Evolutionary conservation across 768 basidiomycete genomes (phyloP).

Genomic region (Termitomyces sp.): DNA sequence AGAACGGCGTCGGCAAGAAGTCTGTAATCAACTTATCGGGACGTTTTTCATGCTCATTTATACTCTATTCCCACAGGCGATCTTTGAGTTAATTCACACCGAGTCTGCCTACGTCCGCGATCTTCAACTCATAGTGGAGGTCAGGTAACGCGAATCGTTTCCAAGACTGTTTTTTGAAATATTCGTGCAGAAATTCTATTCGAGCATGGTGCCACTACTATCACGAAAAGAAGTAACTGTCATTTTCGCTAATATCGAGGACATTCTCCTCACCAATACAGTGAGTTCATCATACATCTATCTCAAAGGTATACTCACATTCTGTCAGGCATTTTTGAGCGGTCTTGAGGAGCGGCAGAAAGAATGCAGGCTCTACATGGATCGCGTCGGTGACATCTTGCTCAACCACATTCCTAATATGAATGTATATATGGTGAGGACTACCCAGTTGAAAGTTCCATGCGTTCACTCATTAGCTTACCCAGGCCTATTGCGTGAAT

Average conservation of each 20-base stretch:
- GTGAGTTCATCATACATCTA: conserved; percentile 29
- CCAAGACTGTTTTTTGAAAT: not conserved
- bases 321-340: conserved; percentile 68
- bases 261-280: conserved; percentile 85
- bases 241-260: conserved; percentile 92
- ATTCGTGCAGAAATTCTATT: conserved; percentile 72
- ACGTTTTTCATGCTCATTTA: not conserved
- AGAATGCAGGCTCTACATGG: conserved; percentile 86
- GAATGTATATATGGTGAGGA: conserved; percentile 69
- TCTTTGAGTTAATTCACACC: conserved; percentile 92
- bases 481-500: conserved; percentile 87
- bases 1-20: conserved; percentile 89
- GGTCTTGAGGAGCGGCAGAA: conserved; percentile 89
- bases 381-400: conserved; percentile 83
- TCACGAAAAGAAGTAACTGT: conserved; percentile 73
- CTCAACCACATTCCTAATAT: conserved; percentile 70
- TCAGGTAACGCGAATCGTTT: conserved; percentile 21
- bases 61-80: conserved; percentile 43
- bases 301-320: not conserved
- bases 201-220: conserved; percentile 64
- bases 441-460: not conserved
- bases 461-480: not conserved
- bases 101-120: conserved; percentile 89
- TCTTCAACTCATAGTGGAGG: conserved; percentile 88
- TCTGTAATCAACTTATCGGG: conserved; percentile 15